Base-by-base conservation (phyloP, 192 early-diverging fungal genomes). In the Coemansia sp. region DNA sequence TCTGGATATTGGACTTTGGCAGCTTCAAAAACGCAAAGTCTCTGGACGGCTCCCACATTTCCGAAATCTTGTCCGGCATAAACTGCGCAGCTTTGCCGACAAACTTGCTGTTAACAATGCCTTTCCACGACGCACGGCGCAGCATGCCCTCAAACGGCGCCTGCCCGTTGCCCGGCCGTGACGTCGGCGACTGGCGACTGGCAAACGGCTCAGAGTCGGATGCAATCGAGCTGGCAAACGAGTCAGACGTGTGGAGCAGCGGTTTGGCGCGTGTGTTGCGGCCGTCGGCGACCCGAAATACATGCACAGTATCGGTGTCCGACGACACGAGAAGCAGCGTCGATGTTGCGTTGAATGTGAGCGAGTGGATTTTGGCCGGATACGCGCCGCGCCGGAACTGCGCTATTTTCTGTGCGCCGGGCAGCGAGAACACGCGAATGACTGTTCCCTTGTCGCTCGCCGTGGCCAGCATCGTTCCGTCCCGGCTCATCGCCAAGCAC, bases 391-490 rank as follows among this genome's bases (percentile, higher is more conserved):
- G 83, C 49, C 97, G 87, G 82, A 99, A 96, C 78, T 98, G 94
- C 68, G 87, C 90, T 17, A 98, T 79, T 62, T 93, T 90, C 60
- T 90, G 80, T 15, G 91, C 94, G 53, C 89, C 83, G 10, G 93
- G 90, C 19, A 96, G 85, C 14, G 91, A 86, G 71, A 94, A 98
- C 5, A 99, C 94, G 31, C 97, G 87, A 60, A 99, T 97, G 1
- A 99, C 92, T 1, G 97, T 99, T 9, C 97, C 97, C 90, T 97
- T 97, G 69, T 98, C 95, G 72, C 92, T 94, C 17, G 94, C 87
- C 0, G 95, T 98, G 21, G 97, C 97, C 25, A 98, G 78, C 83
- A 96, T 76, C 0, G 91, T 92, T n/a, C 97, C 96, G 25, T 95
- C 91, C 49, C 85, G 87, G 76, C 90, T 95, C 71, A 97, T 96